Conservation (phyloP, 768 basidiomycete genomes). For the Leccinum longicurvipes region DNA sequence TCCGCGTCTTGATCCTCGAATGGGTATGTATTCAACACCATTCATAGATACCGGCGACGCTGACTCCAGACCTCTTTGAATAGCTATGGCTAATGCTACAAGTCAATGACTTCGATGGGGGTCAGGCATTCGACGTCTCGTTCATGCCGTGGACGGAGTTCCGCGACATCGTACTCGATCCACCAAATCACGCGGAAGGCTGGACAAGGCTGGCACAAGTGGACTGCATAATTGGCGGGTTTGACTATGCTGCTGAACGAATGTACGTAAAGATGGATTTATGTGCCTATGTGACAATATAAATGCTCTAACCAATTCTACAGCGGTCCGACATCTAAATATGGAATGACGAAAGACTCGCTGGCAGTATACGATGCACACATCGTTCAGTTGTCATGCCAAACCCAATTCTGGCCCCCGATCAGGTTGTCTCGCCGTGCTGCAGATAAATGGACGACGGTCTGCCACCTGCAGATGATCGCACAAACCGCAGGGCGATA, state of each 20-base stretch:
- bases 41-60: neutral
- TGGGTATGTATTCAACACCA: neutral
- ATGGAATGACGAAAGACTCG: neutral
- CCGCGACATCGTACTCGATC: neutral
- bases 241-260: neutral
- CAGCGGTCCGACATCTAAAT: neutral
- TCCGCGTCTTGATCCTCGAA: neutral
- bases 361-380: neutral
- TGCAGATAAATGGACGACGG: neutral
- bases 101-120: neutral
- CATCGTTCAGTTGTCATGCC: neutral
- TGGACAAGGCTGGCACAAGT: neutral
- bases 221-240: neutral
- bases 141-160: neutral
- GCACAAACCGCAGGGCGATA: neutral
- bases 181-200: neutral
- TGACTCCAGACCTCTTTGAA: neutral
- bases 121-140: neutral
- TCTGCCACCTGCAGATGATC: neutral
- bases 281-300: neutral
- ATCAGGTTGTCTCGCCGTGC: neutral
- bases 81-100: neutral
- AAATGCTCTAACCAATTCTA: neutral
- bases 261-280: neutral
- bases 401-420: slow-evolving; percentile 4